phyloP scores from a whole-genome alignment of 345 rosid genomes.

The Rubroshorea leprosula region DNA sequence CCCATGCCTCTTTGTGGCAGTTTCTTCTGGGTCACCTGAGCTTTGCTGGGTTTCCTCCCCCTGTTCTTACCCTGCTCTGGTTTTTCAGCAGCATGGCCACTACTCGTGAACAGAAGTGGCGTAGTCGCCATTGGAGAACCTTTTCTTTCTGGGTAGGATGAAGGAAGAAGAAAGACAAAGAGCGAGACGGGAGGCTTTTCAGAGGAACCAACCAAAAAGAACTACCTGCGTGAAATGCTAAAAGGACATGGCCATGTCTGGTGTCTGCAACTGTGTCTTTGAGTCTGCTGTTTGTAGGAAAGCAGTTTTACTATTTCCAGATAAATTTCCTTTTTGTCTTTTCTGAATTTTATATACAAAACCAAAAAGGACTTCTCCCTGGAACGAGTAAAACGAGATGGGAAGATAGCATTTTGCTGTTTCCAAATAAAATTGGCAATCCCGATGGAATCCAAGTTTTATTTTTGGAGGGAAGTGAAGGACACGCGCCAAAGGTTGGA shows the following conservation, averaged over 20 bases:
- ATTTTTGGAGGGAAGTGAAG: too few relatives aligned
- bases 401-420: background rate
- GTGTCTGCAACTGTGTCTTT: background rate
- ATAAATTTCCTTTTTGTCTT: background rate
- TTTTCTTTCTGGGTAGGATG: background rate
- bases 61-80: conserved; percentile 6
- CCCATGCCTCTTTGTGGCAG: conserved; percentile 70
- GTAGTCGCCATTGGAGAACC: conserved; percentile 17
- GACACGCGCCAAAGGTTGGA: too few relatives aligned
- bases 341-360: background rate
- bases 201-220: conserved; percentile 5
- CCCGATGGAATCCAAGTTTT: conserved; percentile 4
- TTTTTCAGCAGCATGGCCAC: conserved; percentile 14
- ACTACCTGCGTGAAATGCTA: conserved; percentile 19
- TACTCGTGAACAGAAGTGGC: conserved; percentile 19
- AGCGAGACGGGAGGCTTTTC: background rate
- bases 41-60: conserved; percentile 28
- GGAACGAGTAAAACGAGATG: conserved; percentile 11
- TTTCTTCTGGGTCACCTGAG: conserved; percentile 38
- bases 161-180: background rate
- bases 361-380: background rate
- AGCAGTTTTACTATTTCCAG: background rate
- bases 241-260: conserved; percentile 19
- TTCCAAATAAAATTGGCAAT: background rate
- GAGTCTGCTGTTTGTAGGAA: background rate